Evolutionary conservation across 495 filamentous ascomycete species (phyloP).

Genomic region (Friedmanniomyces endolithicus): DNA sequence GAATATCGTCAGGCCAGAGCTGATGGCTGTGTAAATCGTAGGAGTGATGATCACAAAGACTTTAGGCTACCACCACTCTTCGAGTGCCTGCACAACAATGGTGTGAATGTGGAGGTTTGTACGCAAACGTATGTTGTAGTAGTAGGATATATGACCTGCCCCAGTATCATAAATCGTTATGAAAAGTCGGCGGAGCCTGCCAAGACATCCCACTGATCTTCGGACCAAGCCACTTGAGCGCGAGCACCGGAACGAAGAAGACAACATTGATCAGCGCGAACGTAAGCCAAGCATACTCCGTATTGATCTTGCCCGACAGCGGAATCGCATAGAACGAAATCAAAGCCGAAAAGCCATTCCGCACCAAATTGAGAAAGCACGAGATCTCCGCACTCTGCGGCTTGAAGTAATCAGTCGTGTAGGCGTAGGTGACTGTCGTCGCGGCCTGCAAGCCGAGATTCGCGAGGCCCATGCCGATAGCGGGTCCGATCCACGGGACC

Average conservation of each 20-base stretch:
- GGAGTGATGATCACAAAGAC: too few species aligned
- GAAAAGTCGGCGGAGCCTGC: background rate
- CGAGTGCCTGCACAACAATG: too few species aligned
- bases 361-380: conserved; percentile 9
- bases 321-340: conserved; percentile 18
- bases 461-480: conserved; percentile 27
- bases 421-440: conserved; percentile 27
- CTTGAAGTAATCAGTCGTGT: conserved; percentile 16
- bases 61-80: too few species aligned
- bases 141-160: too few species aligned
- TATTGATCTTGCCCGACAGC: conserved; percentile 12
- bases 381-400: conserved; percentile 13
- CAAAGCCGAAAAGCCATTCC: conserved; percentile 11
- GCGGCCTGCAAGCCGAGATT: conserved; percentile 27
- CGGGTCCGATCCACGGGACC: conserved; percentile 13
- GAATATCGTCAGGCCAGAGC: too few species aligned
- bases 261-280: conserved; percentile 12
- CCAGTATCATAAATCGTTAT: background rate
- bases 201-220: background rate
- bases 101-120: too few species aligned
- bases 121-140: too few species aligned
- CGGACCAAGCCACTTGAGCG: conserved; percentile 4
- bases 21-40: too few species aligned
- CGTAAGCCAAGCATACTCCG: conserved; percentile 17
- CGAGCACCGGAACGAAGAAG: conserved; percentile 7